Evolutionary conservation across 805 yeast genomes (phyloP).

Genomic region (Kurtzmaniella fragi): DNA sequence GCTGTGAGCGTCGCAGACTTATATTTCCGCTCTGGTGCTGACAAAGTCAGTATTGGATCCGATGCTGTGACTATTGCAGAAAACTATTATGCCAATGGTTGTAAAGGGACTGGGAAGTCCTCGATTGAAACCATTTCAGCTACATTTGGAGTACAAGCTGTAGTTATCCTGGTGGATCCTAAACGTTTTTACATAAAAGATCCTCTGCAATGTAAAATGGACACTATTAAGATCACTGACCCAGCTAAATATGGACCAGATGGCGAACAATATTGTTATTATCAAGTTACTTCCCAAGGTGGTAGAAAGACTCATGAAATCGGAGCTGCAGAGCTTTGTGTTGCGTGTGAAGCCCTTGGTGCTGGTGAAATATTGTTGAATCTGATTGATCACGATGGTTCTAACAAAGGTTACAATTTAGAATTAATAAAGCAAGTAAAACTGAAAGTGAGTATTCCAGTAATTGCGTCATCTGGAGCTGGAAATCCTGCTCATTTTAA

Average conservation of each 20-base stretch:
- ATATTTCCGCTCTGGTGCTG: conserved; percentile 96
- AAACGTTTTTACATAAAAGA: conserved; percentile 71
- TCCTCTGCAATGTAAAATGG: conserved; percentile 51
- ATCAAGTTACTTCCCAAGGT: conserved; percentile 93
- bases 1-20: conserved; percentile 88
- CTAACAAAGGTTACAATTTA: conserved; percentile 89
- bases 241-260: conserved; percentile 64
- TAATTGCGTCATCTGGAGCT: conserved; percentile 97
- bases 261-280: conserved; percentile 87
- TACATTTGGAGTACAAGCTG: conserved; percentile 95
- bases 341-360: conserved; percentile 87
- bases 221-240: conserved; percentile 54
- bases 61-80: conserved; percentile 95
- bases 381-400: conserved; percentile 96
- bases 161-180: conserved; percentile 97
- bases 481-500: conserved; percentile 89
- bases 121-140: conserved; percentile 92
- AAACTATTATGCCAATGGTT: conserved; percentile 57
- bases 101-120: conserved; percentile 60
- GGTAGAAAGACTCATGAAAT: conserved; percentile 84
- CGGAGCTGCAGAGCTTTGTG: conserved; percentile 86
- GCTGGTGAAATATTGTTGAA: conserved; percentile 94
- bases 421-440: conserved; percentile 81
- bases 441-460: conserved; percentile 76
- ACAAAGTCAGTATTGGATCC: conserved; percentile 95